Percentiles rank a stretch among this genome's conserved stretches.
phyloP scores from a whole-genome alignment of 2,329 filamentous ascomycete species.

The Penicillium hesseltinei region DNA sequence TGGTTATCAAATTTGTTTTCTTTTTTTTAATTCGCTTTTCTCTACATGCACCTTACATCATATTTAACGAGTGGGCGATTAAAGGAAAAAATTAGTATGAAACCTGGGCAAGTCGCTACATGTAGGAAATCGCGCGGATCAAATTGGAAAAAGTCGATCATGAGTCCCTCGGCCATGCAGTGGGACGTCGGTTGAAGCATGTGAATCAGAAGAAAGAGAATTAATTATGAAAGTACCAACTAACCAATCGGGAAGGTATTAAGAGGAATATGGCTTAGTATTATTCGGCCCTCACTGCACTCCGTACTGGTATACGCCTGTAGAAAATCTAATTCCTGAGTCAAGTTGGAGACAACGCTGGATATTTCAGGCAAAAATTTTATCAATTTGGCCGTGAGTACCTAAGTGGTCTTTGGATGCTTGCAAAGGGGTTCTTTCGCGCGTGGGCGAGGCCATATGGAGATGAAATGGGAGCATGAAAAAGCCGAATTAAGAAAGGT shows the following conservation, averaged over 20 bases:
- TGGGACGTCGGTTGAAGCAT: not conserved
- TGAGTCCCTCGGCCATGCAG: not conserved
- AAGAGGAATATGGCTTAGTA: not conserved
- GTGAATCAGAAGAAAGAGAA: not conserved
- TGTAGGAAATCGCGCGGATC: not conserved
- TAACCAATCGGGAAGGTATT: not conserved
- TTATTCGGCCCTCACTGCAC: not conserved
- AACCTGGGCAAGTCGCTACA: not conserved
- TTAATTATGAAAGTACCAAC: not conserved
- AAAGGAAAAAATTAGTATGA: not conserved
- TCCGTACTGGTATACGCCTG: not conserved
- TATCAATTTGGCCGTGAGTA: no score
- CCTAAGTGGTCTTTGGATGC: no score
- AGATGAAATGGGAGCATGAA: no score
- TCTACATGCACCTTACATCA: not conserved
- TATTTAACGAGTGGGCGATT: not conserved
- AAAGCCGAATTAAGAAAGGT: no score
- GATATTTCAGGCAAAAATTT: no score
- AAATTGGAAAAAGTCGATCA: not conserved
- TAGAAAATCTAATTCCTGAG: not conserved
- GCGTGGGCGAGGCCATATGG: no score
- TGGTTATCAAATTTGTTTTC: no score
- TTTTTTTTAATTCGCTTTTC: no score
- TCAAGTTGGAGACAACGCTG: not conserved
- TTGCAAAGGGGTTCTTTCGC: no score